Conservation (phyloP, 1,139 yeast genomes). For the Blastobotrys serpentis region DNA sequence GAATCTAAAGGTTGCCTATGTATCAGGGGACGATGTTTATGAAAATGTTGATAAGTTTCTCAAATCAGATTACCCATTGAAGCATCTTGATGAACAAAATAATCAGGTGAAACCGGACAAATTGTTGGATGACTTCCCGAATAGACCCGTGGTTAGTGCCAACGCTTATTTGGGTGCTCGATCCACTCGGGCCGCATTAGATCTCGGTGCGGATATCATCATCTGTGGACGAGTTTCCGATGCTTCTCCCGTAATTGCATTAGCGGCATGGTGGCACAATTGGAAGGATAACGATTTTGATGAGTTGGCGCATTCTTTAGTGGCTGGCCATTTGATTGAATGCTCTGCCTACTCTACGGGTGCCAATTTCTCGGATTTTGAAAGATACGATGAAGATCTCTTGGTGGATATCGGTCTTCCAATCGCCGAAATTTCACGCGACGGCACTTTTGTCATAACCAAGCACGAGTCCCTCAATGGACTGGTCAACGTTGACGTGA, state of each 20-base stretch:
- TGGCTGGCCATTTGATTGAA: conserved; percentile 31
- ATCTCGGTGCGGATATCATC: conserved; percentile 29
- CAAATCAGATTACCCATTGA: conserved; percentile 13
- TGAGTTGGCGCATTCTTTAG: conserved; percentile 27
- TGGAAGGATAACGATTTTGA: conserved; percentile 27
- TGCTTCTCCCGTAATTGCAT: conserved; percentile 31
- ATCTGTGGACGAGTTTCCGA: conserved; percentile 31
- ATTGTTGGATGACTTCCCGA: conserved; percentile 19
- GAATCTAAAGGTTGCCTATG: conserved; percentile 26
- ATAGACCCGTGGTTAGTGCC: conserved; percentile 5
- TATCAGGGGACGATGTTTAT: conserved; percentile 26
- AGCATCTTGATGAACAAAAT: conserved; percentile 25
- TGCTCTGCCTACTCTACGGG: conserved; percentile 29
- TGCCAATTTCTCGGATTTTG: conserved; percentile 28
- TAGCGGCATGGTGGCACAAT: conserved; percentile 30
- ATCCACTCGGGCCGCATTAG: conserved; percentile 26
- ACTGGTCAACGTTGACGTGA: conserved; percentile 25
- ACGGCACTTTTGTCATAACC: conserved; percentile 27
- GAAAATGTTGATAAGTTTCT: conserved; percentile 12
- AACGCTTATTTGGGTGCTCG: conserved; percentile 26
- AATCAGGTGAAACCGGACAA: conserved; percentile 16
- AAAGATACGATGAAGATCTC: conserved; percentile 18
- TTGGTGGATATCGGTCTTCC: conserved; percentile 27
- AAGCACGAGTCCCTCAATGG: conserved; percentile 27
- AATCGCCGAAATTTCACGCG: conserved; percentile 25